phyloP scores from a whole-genome alignment of 495 filamentous ascomycete species.

The Astrothelium subdiscretum region DNA sequence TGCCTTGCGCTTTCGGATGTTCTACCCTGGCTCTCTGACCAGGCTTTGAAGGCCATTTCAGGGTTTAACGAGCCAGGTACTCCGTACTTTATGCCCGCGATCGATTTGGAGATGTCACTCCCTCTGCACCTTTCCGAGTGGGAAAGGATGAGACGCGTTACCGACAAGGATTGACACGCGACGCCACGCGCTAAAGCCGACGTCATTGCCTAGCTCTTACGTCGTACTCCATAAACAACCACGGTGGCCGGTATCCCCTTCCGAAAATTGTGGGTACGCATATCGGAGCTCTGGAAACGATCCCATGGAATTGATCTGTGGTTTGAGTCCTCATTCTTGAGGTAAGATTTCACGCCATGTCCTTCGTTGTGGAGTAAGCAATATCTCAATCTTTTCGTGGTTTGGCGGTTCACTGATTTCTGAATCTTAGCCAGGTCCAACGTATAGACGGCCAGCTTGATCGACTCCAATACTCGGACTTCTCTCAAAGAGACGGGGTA shows the following conservation, averaged over 20 bases:
- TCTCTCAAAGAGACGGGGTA: slow-evolving; percentile 6
- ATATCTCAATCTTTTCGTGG: slow-evolving; percentile 1
- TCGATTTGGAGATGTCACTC: too few species aligned
- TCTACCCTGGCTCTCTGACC: too few species aligned
- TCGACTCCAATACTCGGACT: slow-evolving; percentile 46
- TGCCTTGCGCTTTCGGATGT: too few species aligned
- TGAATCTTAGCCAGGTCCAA: slow-evolving; percentile 55
- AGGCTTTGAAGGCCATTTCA: too few species aligned
- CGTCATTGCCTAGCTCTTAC: slow-evolving; percentile 11
- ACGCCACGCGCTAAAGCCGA: background rate
- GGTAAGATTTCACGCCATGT: slow-evolving; percentile 38
- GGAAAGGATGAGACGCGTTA: too few species aligned
- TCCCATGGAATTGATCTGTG: background rate
- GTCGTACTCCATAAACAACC: too few species aligned
- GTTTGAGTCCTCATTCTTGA: background rate
- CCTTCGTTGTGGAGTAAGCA: slow-evolving; percentile 55
- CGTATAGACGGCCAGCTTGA: slow-evolving; percentile 72
- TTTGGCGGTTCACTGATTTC: slow-evolving; percentile 6
- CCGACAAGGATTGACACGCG: background rate
- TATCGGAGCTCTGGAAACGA: background rate
- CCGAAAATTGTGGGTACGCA: background rate
- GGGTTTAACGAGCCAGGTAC: too few species aligned
- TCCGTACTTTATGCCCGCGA: too few species aligned
- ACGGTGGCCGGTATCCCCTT: background rate
- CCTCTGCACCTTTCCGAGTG: too few species aligned